Evolutionary conservation across 2,329 filamentous ascomycete species (phyloP), one percentile per base, ranked within the genome.

Genomic region (Sclerotinia minor): DNA sequence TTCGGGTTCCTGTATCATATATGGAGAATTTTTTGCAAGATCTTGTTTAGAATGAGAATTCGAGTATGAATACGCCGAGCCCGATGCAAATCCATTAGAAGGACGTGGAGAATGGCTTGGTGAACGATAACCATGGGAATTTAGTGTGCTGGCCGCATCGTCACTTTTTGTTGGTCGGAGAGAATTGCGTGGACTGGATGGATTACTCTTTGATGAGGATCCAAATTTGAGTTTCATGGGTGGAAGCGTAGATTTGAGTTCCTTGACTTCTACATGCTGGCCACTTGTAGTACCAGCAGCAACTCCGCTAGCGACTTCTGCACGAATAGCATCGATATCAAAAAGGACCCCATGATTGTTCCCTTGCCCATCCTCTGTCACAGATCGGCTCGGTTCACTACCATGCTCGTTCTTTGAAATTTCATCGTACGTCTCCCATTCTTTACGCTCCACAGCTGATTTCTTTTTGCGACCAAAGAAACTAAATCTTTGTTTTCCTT

Each of bases 401-500:
- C 66, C 64, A 17, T 68, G 53, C 1, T 86, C 85, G 53, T 82
- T 81, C 73, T 86, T 88, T 68, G 80, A 81, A 70, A 38, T 59
- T 29, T 96, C 91, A 76, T 97, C 90, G 77, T 97, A 97, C 11
- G 92, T 92, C 78, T 98, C 94, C 94, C 94, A 97, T 66, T 92
- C 91, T 76, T 93, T 92, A 79, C 93, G 94, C 76, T 93, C 85
- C 0, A 84, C 83, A 53, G 85, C 79, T 1, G 69, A 81, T 79
- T 90, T 90, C 80, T 92, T 97, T 75, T 92, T 93, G 60, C 91
- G 87, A 53, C 89, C 89, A 79, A 97, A 97, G 73, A 96, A 87
- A 47, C 88, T 87, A 74, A 94, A 93, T 53, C 81, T 80, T 13
- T 77, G 85, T 80, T 78, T 86, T 84, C 68, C 65, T 74, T 84